Percentiles rank a stretch among this genome's conserved stretches.
These are phyloP conservation scores for Phlegmacium glaucopus DNA, from an alignment of 768 basidiomycete species.

Conservation along the genomic window DNA sequence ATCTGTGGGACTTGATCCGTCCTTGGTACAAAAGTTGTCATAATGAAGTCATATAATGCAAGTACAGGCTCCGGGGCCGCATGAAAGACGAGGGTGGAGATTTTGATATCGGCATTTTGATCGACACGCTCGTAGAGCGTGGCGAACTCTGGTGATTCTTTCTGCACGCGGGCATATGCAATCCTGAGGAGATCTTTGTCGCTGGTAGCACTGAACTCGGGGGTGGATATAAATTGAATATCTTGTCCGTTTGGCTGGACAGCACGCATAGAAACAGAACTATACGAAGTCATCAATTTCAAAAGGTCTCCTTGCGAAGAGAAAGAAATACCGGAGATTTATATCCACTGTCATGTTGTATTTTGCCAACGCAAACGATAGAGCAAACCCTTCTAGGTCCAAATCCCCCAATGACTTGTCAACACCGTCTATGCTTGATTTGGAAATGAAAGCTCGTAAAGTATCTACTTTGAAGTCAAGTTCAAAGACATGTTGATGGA, in stretches of 20 bases:
- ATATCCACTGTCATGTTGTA: constrained; percentile 87
- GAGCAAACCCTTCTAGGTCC: constrained; percentile 70
- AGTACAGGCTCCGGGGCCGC: constrained; percentile 90
- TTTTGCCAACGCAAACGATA: constrained; percentile 73
- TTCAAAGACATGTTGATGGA: constrained; percentile 68
- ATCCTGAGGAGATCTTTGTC: constrained; percentile 64
- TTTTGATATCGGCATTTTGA: constrained; percentile 80
- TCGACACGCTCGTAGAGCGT: constrained; percentile 80
- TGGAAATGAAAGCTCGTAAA: constrained; percentile 76
- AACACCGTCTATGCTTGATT: constrained; percentile 51
- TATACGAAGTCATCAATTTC: constrained; percentile 24
- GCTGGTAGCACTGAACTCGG: constrained; percentile 29
- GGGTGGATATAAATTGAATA: constrained; percentile 66
- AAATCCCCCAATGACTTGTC: constrained; percentile 82
- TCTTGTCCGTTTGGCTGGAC: constrained; percentile 51
- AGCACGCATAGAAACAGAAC: constrained; percentile 75
- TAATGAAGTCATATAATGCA: constrained; percentile 92
- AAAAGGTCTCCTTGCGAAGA: neutral
- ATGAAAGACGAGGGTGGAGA: constrained; percentile 89
- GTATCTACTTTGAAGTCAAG: constrained; percentile 85
- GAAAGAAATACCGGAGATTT: constrained; percentile 56
- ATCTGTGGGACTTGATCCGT: constrained; percentile 4
- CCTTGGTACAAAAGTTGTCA: constrained; percentile 81
- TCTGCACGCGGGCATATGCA: constrained; percentile 76
- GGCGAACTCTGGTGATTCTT: constrained; percentile 81